Percentiles rank a stretch among this genome's conserved stretches.
phyloP scores from a whole-genome alignment of 768 basidiomycete species.

The Termitomyces sp. region DNA sequence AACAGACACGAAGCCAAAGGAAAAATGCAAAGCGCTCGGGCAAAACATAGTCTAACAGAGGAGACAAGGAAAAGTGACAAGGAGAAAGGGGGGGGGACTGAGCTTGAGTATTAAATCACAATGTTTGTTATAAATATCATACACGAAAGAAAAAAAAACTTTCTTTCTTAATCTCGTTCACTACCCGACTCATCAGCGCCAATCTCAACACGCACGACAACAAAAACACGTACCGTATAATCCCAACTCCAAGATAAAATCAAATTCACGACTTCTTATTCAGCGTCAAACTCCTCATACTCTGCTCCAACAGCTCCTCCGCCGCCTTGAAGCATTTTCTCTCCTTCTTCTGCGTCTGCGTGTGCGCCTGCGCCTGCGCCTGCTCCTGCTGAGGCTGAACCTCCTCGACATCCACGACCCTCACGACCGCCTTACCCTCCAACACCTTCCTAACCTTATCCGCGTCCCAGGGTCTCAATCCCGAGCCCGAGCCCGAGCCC shows the following conservation, averaged over 20 bases:
- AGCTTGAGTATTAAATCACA: conserved; percentile 2
- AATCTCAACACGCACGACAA: too few species aligned
- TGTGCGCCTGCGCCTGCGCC: conserved; percentile 2
- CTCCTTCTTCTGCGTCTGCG: conserved; percentile 17
- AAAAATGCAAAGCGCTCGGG: neutral
- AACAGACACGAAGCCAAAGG: neutral
- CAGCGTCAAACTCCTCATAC: conserved; percentile 61
- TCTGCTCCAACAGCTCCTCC: conserved; percentile 55
- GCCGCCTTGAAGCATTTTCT: conserved; percentile 19
- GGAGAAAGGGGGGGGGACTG: neutral
- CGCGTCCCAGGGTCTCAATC: conserved; percentile 48
- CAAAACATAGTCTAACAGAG: neutral
- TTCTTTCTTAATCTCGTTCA: neutral
- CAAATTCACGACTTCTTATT: conserved; percentile 39
- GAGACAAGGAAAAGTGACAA: neutral
- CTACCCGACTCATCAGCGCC: neutral
- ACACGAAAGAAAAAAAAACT: neutral
- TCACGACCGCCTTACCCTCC: conserved; percentile 77
- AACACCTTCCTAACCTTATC: conserved; percentile 80
- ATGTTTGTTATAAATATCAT: neutral
- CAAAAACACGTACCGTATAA: neutral
- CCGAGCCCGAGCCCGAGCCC: conserved; percentile 19
- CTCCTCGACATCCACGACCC: conserved; percentile 69
- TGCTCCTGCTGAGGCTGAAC: neutral
- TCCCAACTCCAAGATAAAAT: neutral